phyloP scores from a whole-genome alignment of 495 filamentous ascomycete species.

The Daldinia bambusicola region DNA sequence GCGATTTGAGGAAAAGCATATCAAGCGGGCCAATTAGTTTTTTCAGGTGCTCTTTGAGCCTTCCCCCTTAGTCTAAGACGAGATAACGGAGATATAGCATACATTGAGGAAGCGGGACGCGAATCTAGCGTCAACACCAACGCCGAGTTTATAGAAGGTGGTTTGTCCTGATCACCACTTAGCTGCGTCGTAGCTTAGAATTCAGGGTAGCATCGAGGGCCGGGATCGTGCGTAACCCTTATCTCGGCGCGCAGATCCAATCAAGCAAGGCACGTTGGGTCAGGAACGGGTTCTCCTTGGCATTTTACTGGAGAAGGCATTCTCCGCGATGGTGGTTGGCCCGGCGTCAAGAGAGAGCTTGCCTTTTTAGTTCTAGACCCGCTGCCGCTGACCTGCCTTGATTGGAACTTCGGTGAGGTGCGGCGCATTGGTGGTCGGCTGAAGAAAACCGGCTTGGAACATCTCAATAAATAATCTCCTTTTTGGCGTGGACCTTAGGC shows the following conservation, averaged over 20 bases:
- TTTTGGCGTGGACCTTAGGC: conserved; percentile 5
- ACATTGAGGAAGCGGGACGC: conserved; percentile 10
- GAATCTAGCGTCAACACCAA: conserved; percentile 19
- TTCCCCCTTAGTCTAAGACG: conserved; percentile 14
- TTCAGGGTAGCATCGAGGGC: conserved; percentile 23
- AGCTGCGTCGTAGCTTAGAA: conserved; percentile 19
- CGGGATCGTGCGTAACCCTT: conserved; percentile 26
- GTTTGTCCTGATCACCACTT: conserved; percentile 11
- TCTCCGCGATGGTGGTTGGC: conserved; percentile 33
- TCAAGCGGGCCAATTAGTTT: conserved; percentile 13
- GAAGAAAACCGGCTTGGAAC: not conserved
- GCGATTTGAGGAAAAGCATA: conserved; percentile 10
- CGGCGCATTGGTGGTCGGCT: not conserved
- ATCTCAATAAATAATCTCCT: not conserved
- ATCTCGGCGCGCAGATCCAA: conserved; percentile 39
- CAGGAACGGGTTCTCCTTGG: conserved; percentile 28
- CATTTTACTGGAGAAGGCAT: conserved; percentile 14
- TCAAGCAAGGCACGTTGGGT: conserved; percentile 40
- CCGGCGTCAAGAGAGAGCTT: conserved; percentile 16
- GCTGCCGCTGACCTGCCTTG: conserved; percentile 33
- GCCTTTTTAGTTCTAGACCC: conserved; percentile 29
- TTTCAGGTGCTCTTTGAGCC: conserved; percentile 9
- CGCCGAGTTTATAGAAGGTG: conserved; percentile 40
- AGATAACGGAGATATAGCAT: conserved; percentile 13
- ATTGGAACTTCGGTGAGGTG: conserved; percentile 38